phyloP scores from a whole-genome alignment of 768 basidiomycete genomes.

The Hortiboletus campestris region DNA sequence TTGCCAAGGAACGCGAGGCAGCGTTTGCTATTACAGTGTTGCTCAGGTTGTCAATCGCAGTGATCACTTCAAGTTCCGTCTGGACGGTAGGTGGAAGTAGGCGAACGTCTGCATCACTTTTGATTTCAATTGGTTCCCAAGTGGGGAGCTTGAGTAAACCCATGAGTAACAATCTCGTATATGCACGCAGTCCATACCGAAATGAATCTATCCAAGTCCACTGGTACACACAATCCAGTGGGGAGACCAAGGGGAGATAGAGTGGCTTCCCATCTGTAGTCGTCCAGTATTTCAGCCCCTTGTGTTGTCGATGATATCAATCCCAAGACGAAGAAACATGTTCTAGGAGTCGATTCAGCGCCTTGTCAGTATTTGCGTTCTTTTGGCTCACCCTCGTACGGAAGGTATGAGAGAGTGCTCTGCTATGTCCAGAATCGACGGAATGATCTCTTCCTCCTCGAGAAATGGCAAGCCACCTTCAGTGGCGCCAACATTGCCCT shows the following conservation, averaged over 20 bases:
- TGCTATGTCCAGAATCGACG: slow-evolving; percentile 86
- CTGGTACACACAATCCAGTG: slow-evolving; percentile 88
- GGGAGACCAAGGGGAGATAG: slow-evolving; percentile 80
- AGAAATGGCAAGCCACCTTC: slow-evolving; percentile 91
- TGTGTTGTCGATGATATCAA: slow-evolving; percentile 88
- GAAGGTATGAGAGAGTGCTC: slow-evolving; percentile 87
- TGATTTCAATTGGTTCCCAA: slow-evolving; percentile 48
- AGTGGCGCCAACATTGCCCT: slow-evolving; percentile 95
- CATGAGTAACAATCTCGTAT: slow-evolving; percentile 2
- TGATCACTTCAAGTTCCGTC: slow-evolving; percentile 79
- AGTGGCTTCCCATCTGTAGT: slow-evolving; percentile 92
- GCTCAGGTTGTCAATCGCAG: slow-evolving; percentile 88
- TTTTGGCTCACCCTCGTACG: slow-evolving; percentile 77
- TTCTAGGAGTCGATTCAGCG: slow-evolving; percentile 48
- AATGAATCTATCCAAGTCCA: slow-evolving; percentile 78
- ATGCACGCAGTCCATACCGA: slow-evolving; percentile 49
- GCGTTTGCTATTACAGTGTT: slow-evolving; percentile 96
- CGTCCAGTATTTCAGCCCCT: slow-evolving; percentile 91
- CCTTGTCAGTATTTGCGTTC: neutral
- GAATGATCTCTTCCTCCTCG: slow-evolving; percentile 93
- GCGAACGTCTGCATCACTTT: slow-evolving; percentile 39
- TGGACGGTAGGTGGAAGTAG: slow-evolving; percentile 65
- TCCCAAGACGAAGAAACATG: slow-evolving; percentile 94
- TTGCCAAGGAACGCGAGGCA: slow-evolving; percentile 85
- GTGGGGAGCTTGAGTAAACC: slow-evolving; percentile 57